These are phyloP conservation scores for Phytopythium cucurbitacearum DNA, from an alignment of 352 stramenopile genomes.

Conservation along the genomic window DNA sequence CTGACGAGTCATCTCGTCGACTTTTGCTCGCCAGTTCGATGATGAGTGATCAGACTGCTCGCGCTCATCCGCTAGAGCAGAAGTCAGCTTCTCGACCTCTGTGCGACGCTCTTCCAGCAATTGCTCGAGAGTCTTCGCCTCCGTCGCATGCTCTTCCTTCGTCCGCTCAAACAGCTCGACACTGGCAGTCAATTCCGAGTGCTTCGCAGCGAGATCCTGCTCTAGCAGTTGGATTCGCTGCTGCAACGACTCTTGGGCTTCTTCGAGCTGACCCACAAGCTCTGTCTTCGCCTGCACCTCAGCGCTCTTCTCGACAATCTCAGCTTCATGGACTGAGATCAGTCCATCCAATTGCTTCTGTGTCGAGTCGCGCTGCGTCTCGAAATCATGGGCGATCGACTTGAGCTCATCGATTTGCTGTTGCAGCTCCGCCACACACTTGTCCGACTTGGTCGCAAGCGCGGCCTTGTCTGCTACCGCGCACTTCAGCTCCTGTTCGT, in stretches of 20 bases:
- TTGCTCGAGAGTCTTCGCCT: conserved; percentile 1
- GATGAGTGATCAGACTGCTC: not conserved
- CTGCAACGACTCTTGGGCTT: conserved; percentile 5
- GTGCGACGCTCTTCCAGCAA: not conserved
- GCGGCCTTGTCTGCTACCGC: too few relatives aligned
- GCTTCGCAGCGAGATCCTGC: conserved; percentile 9
- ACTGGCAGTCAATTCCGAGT: not conserved
- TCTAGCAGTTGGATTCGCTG: conserved; percentile 10
- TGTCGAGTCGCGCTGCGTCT: too few relatives aligned
- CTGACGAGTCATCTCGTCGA: not conserved
- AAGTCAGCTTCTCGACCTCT: not conserved
- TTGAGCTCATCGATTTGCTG: too few relatives aligned
- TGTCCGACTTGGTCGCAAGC: too few relatives aligned
- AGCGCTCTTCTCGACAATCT: not conserved
- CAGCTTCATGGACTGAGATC: not conserved
- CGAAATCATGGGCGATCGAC: too few relatives aligned
- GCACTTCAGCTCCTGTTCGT: not conserved
- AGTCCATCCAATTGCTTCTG: too few relatives aligned
- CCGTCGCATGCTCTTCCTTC: not conserved
- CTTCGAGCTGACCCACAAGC: too few relatives aligned
- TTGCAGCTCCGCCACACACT: too few relatives aligned
- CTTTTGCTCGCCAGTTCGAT: not conserved
- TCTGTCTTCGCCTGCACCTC: too few relatives aligned
- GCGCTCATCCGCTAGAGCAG: not conserved
- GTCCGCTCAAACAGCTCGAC: not conserved